phyloP scores from a whole-genome alignment of 1,284 basidiomycete species.

The Puccinia triticina region DNA sequence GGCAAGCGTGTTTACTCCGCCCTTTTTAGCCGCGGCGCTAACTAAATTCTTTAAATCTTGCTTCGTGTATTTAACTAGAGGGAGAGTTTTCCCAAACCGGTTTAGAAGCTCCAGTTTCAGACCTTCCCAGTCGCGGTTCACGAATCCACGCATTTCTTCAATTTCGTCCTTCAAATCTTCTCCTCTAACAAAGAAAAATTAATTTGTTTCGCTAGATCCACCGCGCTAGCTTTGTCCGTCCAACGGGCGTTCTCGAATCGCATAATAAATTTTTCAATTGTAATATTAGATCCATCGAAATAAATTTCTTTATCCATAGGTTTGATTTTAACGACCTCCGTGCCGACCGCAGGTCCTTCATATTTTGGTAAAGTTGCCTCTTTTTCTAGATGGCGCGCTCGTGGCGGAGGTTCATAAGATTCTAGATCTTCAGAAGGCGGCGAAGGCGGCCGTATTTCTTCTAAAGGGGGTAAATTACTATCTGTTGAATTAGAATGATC shows the following conservation, averaged over 20 bases:
- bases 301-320: background rate
- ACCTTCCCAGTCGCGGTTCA: background rate
- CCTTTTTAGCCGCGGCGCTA: background rate
- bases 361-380: no score
- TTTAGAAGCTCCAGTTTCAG: background rate
- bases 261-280: background rate
- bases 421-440: no score
- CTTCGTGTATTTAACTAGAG: no score
- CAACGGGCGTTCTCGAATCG: background rate
- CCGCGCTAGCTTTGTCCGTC: background rate
- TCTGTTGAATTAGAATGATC: no score
- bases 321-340: background rate
- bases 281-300: background rate
- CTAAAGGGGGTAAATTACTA: no score
- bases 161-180: background rate
- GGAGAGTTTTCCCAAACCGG: background rate
- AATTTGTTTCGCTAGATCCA: background rate
- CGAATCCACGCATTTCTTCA: background rate
- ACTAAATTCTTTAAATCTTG: background rate
- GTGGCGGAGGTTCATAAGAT: no score
- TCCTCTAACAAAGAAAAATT: background rate
- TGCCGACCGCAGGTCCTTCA: no score
- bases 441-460: no score
- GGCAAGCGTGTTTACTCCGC: background rate
- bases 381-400: no score